Conservation (phyloP, 2,329 filamentous ascomycete species). For the Tolypocladium paradoxum region DNA sequence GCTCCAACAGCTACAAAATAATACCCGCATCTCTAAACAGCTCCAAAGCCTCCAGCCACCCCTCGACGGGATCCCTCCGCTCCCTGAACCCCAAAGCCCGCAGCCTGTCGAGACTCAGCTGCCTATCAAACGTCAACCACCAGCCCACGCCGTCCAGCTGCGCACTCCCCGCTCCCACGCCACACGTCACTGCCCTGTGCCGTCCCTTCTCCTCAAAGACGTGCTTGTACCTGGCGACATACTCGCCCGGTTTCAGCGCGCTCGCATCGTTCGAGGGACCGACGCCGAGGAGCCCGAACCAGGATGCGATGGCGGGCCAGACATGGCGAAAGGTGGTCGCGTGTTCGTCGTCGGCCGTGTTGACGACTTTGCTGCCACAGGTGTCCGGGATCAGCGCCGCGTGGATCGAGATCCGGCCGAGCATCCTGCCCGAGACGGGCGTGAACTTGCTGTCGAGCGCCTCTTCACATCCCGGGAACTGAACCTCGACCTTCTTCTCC, state of each 20-base stretch:
- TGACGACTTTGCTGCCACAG: slow-evolving; percentile 21
- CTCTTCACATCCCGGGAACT: slow-evolving; percentile 18
- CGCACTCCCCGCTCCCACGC: slow-evolving; percentile 24
- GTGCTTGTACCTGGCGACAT: slow-evolving; percentile 16
- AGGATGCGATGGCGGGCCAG: slow-evolving; percentile 19
- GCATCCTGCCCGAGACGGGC: slow-evolving; percentile 17
- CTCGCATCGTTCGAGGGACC: slow-evolving; percentile 6
- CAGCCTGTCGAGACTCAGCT: slow-evolving; percentile 30
- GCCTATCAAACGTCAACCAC: slow-evolving; percentile 36
- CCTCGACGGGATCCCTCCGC: slow-evolving; percentile 23
- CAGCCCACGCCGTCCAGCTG: slow-evolving; percentile 32
- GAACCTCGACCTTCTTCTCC: slow-evolving; percentile 11
- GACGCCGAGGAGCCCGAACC: slow-evolving; percentile 20
- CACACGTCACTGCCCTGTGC: slow-evolving; percentile 14
- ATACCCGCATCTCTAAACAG: slow-evolving; percentile 29
- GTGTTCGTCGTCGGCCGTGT: slow-evolving; percentile 16
- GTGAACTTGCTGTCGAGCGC: slow-evolving; percentile 17
- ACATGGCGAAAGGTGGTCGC: slow-evolving; percentile 17
- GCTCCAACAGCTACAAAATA: slow-evolving; percentile 13
- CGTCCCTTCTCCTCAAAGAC: slow-evolving; percentile 16
- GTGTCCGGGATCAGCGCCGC: slow-evolving; percentile 14
- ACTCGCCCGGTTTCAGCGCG: slow-evolving; percentile 15
- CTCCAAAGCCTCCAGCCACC: slow-evolving; percentile 32
- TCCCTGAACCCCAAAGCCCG: slow-evolving; percentile 27
- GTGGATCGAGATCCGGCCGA: slow-evolving; percentile 19